Evolutionary conservation across 176 grass and related monocot genomes (phyloP).

Genomic region (Avena atlantica): DNA sequence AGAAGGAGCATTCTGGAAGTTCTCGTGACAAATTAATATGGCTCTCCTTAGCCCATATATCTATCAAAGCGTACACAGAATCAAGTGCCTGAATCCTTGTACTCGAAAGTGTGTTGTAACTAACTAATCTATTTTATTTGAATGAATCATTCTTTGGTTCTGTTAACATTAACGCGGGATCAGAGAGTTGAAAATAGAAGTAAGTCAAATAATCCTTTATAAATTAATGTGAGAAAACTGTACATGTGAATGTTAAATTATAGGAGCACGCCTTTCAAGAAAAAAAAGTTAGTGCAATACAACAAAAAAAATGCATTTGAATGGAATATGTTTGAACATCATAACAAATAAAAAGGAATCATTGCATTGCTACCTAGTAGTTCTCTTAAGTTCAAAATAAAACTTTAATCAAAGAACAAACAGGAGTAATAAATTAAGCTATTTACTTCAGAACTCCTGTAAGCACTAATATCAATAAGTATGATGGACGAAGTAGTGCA

Average conservation of each 20-base stretch:
- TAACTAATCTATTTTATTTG: slow-evolving; percentile 16
- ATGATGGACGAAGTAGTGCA: accelerated
- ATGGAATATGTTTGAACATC: background rate
- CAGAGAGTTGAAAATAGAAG: background rate
- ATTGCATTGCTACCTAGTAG: background rate
- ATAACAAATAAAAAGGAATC: slow-evolving; percentile 2
- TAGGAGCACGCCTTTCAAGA: background rate
- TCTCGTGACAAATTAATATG: slow-evolving; percentile 5
- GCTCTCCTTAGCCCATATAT: background rate
- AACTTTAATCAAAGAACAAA: background rate
- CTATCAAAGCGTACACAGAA: slow-evolving; percentile 25
- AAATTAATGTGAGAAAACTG: background rate
- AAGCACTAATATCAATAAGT: background rate
- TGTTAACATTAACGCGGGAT: slow-evolving; percentile 13
- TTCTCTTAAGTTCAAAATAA: background rate
- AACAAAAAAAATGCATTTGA: background rate
- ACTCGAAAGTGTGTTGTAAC: slow-evolving; percentile 3
- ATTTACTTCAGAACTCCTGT: background rate
- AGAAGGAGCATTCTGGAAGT: background rate
- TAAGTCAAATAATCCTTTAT: background rate
- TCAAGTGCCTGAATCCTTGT: slow-evolving; percentile 7
- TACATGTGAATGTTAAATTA: background rate
- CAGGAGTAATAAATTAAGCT: background rate
- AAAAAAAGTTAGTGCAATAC: background rate
- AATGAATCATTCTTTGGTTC: background rate